A percentile compares a stretch with the other conserved stretches of the same genome.
Conservation (phyloP, 2,329 filamentous ascomycete species). For the Didymella segeticola region DNA sequence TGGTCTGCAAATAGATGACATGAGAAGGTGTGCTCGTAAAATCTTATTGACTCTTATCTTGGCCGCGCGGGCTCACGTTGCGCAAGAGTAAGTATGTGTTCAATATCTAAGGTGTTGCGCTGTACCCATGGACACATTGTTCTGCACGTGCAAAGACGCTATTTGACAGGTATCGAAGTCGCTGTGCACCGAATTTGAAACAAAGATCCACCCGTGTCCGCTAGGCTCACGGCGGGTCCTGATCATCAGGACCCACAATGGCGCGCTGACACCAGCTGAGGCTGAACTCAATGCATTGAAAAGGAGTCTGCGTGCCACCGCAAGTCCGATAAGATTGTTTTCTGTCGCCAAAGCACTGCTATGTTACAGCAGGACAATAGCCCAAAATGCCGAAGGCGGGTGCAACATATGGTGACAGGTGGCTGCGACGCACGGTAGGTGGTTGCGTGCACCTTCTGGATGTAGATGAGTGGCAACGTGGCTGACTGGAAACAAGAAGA, state of each 20-base stretch:
- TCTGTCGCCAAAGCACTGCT: neutral
- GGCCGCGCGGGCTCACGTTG: neutral
- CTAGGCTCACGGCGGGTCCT: constrained; percentile 8
- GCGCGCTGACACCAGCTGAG: constrained; percentile 6
- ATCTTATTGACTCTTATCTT: neutral
- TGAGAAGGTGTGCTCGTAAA: constrained; percentile 1
- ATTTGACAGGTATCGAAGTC: neutral
- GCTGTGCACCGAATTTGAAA: neutral
- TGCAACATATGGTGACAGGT: neutral
- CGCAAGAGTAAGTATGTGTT: too few relatives aligned
- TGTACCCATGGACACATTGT: too few relatives aligned
- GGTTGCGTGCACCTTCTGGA: neutral
- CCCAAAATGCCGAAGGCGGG: too few relatives aligned
- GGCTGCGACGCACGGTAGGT: neutral
- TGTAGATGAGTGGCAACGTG: neutral
- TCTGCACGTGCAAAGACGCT: neutral
- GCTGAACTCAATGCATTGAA: constrained; percentile 10
- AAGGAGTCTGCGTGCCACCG: constrained; percentile 1
- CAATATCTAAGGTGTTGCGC: too few relatives aligned
- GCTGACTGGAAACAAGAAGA: neutral
- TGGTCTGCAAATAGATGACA: constrained; percentile 13
- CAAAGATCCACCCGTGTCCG: neutral
- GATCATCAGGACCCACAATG: constrained; percentile 1
- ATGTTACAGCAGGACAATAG: too few relatives aligned
- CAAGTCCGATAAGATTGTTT: neutral